Evolutionary conservation across 805 yeast genomes (phyloP), one percentile per base, ranked within the genome.

Genomic region (Candida multigemmis): DNA sequence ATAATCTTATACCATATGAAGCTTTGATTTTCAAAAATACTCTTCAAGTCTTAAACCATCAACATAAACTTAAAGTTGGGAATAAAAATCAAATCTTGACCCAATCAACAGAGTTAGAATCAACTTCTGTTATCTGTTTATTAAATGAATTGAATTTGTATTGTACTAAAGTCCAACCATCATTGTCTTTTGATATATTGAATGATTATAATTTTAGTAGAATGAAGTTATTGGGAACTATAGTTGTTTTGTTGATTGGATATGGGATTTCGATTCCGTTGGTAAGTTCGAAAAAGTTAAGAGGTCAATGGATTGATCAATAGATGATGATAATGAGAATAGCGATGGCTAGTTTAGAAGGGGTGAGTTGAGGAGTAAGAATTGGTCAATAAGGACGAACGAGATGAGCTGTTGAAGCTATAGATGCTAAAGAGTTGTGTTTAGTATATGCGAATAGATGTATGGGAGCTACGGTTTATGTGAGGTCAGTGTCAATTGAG

Each of bases 161-260:
- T 56, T 82, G 87, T 44, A 77, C 93, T 0, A 63, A 74, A 31
- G 65, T 81, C 11, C 69, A 79, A 26, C 96, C 97, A 1, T 83
- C 96, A 0, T 71, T 71, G 22, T 82, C 84, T 21, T 87, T 83
- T 53, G 98, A 89, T 53, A 61, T 72, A 26, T 63, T 89, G 48
- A 70, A 76, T 14, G 55, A 65, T 16, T n/a, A n/a, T n/a, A 62
- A 65, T 27, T 91, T 91, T 46, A 84, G 78, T 40, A 79, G 73
- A 42, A 45, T 58, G 9, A 77, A 74, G 38, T 65, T 89, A 23
- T 24, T 79, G 5, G 35, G 62, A 5, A 82, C 95, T 1, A 65
- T 87, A 3, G 50, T 53, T 1, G 59, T 65, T 0, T 56, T 87
- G 24, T 28, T 71, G 1, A 47, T 60, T 0, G 60, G 60, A 0